Evolutionary conservation across 345 rosid genomes (phyloP), one percentile per base, ranked within the genome.

Genomic region (Lumnitzera littorea): DNA sequence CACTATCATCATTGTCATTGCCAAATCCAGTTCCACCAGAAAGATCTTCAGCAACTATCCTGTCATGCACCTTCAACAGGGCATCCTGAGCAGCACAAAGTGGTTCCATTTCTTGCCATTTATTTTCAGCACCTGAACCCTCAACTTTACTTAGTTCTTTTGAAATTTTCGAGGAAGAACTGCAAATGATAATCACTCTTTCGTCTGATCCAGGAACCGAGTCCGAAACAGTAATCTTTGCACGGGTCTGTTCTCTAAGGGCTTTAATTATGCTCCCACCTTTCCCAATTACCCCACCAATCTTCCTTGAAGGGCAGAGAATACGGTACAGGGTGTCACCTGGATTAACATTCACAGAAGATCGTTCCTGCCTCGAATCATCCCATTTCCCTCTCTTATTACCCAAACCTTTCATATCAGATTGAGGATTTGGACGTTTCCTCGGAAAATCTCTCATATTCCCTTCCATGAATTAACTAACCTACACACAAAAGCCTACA

Each of bases 31-130:
- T 72, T 55, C 84, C 84, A 63, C 78, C 80, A 51, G 67, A 65
- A 51, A 70, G 62, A 65, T 82, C 83, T 25, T 81, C 84, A 70
- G 69, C 82, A 54, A 72, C 64, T 41, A 85, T 75, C 67, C 74
- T 53, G 52, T 75, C 74, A 25, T 85, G 88, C 71, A 82, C 81
- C 67, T 71, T 82, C 64, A 83, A 56, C 12, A 79, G 80, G 11
- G 88, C 91, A 70, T 80, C 80, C 60, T 83, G 91, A 16, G 91
- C 84, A 64, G 84, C 77, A 63, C 88, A 82, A 24, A 70, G 74
- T 25, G 77, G 79, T 43, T 71, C 77, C 73, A 69, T 55, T 27
- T 46, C 36, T 59, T 65, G 77, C n/a, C 55, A 52, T 13, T 71
- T 64, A 43, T 63, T 70, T 52, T 62, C 80, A 49, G 36, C 56